These are phyloP conservation scores for Erysimum cheiranthoides DNA, from an alignment of 345 rosid genomes.

Conservation along the genomic window DNA sequence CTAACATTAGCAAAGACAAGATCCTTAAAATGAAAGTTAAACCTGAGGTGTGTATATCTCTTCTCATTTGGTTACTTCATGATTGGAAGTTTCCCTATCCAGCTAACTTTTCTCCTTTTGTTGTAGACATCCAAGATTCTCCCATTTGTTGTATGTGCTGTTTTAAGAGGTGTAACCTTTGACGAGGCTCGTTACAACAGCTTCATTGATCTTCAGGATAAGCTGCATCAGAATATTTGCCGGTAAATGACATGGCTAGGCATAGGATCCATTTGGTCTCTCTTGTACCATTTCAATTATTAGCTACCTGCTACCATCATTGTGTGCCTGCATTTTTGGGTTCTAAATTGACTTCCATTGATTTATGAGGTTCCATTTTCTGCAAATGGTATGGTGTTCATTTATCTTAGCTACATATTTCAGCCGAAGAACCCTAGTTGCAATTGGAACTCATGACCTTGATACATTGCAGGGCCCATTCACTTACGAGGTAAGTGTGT, in stretches of 20 bases:
- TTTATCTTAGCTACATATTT: constrained; percentile 16
- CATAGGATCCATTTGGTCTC: background rate
- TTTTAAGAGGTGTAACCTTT: constrained; percentile 79
- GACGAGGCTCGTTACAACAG: constrained; percentile 90
- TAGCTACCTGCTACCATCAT: background rate
- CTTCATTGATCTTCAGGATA: constrained; percentile 97
- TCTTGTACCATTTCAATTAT: background rate
- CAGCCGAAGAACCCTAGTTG: constrained; percentile 87
- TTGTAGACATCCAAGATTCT: constrained; percentile 73
- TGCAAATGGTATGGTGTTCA: background rate
- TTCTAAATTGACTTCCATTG: background rate
- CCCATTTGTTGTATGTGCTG: constrained; percentile 83
- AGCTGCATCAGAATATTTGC: constrained; percentile 94
- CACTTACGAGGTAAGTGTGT: constrained; percentile 76
- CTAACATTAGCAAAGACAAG: constrained; percentile 52
- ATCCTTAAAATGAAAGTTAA: constrained; percentile 77
- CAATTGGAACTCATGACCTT: constrained; percentile 98
- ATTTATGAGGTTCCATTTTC: background rate
- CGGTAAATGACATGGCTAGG: constrained; percentile 53
- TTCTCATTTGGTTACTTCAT: constrained; percentile 8
- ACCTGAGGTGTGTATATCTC: constrained; percentile 59
- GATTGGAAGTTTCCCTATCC: constrained; percentile 6
- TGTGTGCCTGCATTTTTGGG: constrained; percentile 13
- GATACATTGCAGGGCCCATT: constrained; percentile 89
- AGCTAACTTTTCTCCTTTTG: constrained; percentile 2